A percentile compares a stretch with the other conserved stretches of the same genome.
Conservation (phyloP, 768 basidiomycete species). For the Boletus vermiculosoides region DNA sequence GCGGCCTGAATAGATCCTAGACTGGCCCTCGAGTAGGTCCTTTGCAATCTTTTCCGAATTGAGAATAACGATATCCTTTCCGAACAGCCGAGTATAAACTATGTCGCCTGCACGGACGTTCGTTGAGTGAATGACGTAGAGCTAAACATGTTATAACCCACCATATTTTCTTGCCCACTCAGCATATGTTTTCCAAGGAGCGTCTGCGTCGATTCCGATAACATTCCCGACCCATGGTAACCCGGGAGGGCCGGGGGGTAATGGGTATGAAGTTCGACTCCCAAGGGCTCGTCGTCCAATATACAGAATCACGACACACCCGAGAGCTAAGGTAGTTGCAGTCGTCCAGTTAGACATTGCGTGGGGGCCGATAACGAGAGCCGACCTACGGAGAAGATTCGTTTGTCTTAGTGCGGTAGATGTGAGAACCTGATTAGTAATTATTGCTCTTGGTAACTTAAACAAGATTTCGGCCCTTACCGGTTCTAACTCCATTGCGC, state of each 20-base stretch:
- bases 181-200: constrained; percentile 8
- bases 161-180: constrained; percentile 12
- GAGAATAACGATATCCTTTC: constrained; percentile 11
- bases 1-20: constrained; percentile 11
- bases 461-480: background rate
- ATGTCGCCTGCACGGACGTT: constrained; percentile 2
- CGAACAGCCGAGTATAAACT: background rate
- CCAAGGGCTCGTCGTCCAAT: background rate
- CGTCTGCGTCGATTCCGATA: background rate
- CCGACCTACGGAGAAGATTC: background rate
- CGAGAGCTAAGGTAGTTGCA: background rate
- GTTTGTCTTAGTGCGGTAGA: background rate
- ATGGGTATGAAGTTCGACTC: background rate
- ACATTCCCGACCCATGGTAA: constrained; percentile 11
- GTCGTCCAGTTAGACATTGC: constrained; percentile 6
- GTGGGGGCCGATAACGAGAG: background rate
- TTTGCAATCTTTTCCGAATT: constrained; percentile 8
- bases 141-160: background rate
- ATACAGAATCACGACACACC: background rate
- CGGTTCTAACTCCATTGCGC: no score
- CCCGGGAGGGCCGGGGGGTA: constrained; percentile 13
- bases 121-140: background rate
- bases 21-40: constrained; percentile 10
- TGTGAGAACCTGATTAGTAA: background rate
- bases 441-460: background rate